A percentile compares a stretch with the other conserved stretches of the same genome.
These are phyloP conservation scores for Pseudogymnoascus sp. DNA, from an alignment of 2,329 filamentous ascomycete genomes.

Conservation along the genomic window DNA sequence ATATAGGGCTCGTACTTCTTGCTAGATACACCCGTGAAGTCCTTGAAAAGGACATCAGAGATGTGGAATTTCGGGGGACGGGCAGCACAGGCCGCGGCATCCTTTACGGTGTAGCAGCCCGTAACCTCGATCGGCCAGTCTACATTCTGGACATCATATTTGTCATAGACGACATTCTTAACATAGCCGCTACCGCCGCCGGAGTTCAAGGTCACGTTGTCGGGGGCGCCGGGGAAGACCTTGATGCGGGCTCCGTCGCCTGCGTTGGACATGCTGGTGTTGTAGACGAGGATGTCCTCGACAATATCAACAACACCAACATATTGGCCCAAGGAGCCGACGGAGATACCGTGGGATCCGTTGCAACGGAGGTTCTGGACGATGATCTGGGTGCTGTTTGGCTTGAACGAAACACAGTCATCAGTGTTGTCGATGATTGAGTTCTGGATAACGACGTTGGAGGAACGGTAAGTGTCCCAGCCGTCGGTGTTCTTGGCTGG, in stretches of 20 bases:
- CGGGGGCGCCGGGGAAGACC: conserved; percentile 43
- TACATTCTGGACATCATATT: conserved; percentile 47
- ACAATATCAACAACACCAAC: conserved; percentile 53
- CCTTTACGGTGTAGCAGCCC: conserved; percentile 47
- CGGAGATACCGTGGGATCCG: conserved; percentile 63
- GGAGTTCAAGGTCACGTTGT: conserved; percentile 43
- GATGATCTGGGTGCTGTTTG: conserved; percentile 60
- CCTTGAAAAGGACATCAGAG: conserved; percentile 42
- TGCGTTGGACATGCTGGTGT: conserved; percentile 50
- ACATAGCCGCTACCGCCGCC: conserved; percentile 51
- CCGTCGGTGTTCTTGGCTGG: conserved; percentile 58
- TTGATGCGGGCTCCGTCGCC: conserved; percentile 60
- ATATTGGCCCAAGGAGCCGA: conserved; percentile 66
- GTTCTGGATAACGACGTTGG: conserved; percentile 57
- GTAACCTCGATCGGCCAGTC: conserved; percentile 36
- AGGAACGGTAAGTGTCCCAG: conserved; percentile 55
- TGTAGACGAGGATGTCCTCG: conserved; percentile 58
- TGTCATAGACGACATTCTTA: conserved; percentile 52
- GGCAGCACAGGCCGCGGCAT: conserved; percentile 28
- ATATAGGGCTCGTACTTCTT: conserved; percentile 33
- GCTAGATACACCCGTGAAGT: conserved; percentile 44
- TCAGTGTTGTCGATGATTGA: conserved; percentile 57
- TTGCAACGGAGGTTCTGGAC: conserved; percentile 60
- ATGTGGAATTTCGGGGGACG: conserved; percentile 36
- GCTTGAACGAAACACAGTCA: conserved; percentile 68